Conservation (phyloP, 768 basidiomycete species). For the Podaxis mareebaensis region DNA sequence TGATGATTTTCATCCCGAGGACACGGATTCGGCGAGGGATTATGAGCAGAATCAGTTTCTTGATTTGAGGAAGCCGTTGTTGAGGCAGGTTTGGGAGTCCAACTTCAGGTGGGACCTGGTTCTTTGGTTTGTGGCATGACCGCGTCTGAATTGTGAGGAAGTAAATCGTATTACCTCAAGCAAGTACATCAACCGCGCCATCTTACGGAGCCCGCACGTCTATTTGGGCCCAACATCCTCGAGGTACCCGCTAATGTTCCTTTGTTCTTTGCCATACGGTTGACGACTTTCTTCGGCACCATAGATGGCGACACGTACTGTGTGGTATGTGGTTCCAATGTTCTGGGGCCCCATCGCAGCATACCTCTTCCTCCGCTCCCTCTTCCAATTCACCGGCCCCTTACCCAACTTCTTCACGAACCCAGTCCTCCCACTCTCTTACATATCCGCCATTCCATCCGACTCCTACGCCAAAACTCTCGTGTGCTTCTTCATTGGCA, state of each 20-base stretch:
- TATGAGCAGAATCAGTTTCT: slow-evolving; percentile 90
- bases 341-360: slow-evolving; percentile 88
- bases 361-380: slow-evolving; percentile 81
- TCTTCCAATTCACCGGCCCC: slow-evolving; percentile 75
- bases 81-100: slow-evolving; percentile 84
- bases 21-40: slow-evolving; percentile 80
- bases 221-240: slow-evolving; percentile 81
- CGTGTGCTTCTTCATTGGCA: slow-evolving; percentile 79
- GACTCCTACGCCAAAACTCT: slow-evolving; percentile 54
- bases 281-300: not conserved
- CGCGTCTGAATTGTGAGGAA: slow-evolving; percentile 24
- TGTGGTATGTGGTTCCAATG: slow-evolving; percentile 92
- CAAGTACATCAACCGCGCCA: slow-evolving; percentile 98
- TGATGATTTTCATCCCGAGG: slow-evolving; percentile 90
- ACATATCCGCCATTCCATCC: slow-evolving; percentile 47
- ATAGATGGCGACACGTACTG: slow-evolving; percentile 78
- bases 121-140: not conserved
- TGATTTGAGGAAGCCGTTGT: slow-evolving; percentile 82
- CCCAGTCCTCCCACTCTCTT: slow-evolving; percentile 54
- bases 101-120: slow-evolving; percentile 69
- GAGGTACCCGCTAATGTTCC: slow-evolving; percentile 53
- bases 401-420: slow-evolving; percentile 62
- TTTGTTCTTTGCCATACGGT: slow-evolving; percentile 13
- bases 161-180: slow-evolving; percentile 93
- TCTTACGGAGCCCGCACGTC: slow-evolving; percentile 74